Base-by-base conservation (phyloP, 148 eudicot species). In the Chenopodium album region DNA sequence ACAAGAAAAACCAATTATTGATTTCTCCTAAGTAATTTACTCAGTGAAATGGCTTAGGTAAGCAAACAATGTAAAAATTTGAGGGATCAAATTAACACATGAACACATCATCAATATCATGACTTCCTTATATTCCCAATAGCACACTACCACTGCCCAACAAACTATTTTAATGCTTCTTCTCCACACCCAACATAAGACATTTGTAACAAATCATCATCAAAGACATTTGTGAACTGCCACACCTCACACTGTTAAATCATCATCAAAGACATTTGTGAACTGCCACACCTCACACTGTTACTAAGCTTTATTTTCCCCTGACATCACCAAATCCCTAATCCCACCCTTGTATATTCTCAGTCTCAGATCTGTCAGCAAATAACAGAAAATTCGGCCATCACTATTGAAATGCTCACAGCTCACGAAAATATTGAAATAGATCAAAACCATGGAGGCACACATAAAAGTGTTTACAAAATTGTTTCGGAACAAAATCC, bases 1-100 rank as follows among this genome's bases (percentile, higher is more conserved):
- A 79, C 54, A 71, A 46, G 29, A 79, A 69, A 34, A 78, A 60
- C 66, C 20, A 76, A 63, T 50, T 0, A 20, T 50, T 17, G 47
- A 13, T 31, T 60, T 31, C 75, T 69, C 48, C 28, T 52, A 44
- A 4, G 14, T 31, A 37, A 29, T 7, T 8, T 48, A 68, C 29
- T 20, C 66, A 3, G 66, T 41, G 59, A 46, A 65, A 78, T 19
- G 60, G 44, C 59, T 64, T 34, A 34, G 37, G 37, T 34, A 34
- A 37, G 46, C 50, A 1, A 71, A 71, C 7, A 75, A 52, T 17
- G 41, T 37, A 26, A 10, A 75, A 2, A 6, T 50, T 50, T 16
- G 22, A 48, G 64, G 4, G 59, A 54, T 44, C 37, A 32, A 26
- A 26, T 26, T 26, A 26, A 13, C 11, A 54, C 4, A 13, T 54